phyloP scores from a whole-genome alignment of 306 rosid genomes.

The Ormosia emarginata region DNA sequence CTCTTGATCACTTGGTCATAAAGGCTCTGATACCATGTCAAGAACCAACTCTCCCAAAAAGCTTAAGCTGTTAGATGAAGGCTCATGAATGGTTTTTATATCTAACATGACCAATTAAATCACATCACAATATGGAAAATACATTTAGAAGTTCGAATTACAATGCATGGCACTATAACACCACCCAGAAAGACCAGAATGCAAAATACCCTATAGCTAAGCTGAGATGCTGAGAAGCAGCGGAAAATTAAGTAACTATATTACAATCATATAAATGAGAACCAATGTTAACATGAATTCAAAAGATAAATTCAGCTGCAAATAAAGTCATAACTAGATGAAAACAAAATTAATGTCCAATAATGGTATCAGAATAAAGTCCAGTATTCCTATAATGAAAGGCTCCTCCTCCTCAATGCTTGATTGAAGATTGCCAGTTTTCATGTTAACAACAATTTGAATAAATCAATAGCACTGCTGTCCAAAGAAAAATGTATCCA shows the following conservation, averaged over 20 bases:
- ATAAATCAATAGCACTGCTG: background rate
- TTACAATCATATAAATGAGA: background rate
- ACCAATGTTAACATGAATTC: conserved; percentile 2
- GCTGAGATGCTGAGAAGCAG: background rate
- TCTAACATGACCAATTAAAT: background rate
- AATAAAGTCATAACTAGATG: background rate
- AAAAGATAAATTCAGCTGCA: conserved; percentile 2
- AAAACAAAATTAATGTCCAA: background rate
- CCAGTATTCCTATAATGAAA: background rate
- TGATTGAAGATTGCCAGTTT: background rate
- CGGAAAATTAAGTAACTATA: conserved; percentile 3
- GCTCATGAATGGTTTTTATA: no score
- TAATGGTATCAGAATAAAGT: background rate
- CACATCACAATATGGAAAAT: background rate
- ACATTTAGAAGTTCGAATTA: background rate
- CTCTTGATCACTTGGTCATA: no score
- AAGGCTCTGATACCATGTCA: no score
- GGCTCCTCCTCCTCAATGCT: background rate
- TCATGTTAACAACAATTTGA: background rate
- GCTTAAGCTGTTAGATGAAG: no score
- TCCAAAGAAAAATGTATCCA: background rate
- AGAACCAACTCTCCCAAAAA: no score
- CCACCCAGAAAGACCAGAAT: background rate
- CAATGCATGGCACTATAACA: background rate
- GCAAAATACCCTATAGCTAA: background rate